Percentiles rank a stretch among this genome's conserved stretches.
These are phyloP conservation scores for Coniophora puteana DNA, from an alignment of 1,284 basidiomycete genomes.

Conservation along the genomic window DNA sequence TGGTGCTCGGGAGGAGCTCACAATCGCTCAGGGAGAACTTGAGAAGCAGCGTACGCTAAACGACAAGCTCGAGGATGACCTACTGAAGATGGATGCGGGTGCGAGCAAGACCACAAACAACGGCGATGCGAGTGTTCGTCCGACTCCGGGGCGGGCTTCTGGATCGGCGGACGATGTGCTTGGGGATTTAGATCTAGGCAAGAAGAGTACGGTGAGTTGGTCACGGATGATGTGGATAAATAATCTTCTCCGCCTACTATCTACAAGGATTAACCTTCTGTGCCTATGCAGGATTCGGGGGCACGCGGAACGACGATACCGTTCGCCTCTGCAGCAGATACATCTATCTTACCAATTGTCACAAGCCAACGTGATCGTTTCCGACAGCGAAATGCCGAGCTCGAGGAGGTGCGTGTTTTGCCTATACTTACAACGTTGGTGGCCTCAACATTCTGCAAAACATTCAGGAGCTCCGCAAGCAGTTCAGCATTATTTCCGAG, in stretches of 20 bases:
- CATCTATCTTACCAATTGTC: conserved; percentile 92
- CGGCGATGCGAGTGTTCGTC: conserved; percentile 26
- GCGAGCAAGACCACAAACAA: conserved; percentile 18
- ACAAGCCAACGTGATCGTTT: conserved; percentile 96
- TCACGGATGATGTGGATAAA: neutral
- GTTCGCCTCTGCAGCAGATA: conserved; percentile 75
- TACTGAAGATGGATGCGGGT: conserved; percentile 72
- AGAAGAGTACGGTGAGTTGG: conserved; percentile 39
- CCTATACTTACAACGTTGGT: too few relatives aligned
- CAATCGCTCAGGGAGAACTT: conserved; percentile 61
- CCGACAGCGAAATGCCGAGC: conserved; percentile 91
- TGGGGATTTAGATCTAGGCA: conserved; percentile 71
- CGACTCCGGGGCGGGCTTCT: conserved; percentile 23
- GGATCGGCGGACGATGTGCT: conserved; percentile 46
- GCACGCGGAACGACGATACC: conserved; percentile 59
- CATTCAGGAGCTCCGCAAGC: conserved; percentile 82
- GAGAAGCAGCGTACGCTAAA: conserved; percentile 78
- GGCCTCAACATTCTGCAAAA: conserved; percentile 2
- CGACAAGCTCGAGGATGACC: conserved; percentile 89
- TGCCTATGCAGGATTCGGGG: conserved; percentile 36
- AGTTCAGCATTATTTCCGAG: conserved; percentile 92
- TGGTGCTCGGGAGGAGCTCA: conserved; percentile 56
- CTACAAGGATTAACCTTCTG: conserved; percentile 5
- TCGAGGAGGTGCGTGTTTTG: conserved; percentile 78
- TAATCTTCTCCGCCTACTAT: neutral